Percentiles rank a stretch among this genome's conserved stretches.
These are phyloP conservation scores for Rhynchosporium agropyri DNA, from an alignment of 2,329 filamentous ascomycete species.

Conservation along the genomic window DNA sequence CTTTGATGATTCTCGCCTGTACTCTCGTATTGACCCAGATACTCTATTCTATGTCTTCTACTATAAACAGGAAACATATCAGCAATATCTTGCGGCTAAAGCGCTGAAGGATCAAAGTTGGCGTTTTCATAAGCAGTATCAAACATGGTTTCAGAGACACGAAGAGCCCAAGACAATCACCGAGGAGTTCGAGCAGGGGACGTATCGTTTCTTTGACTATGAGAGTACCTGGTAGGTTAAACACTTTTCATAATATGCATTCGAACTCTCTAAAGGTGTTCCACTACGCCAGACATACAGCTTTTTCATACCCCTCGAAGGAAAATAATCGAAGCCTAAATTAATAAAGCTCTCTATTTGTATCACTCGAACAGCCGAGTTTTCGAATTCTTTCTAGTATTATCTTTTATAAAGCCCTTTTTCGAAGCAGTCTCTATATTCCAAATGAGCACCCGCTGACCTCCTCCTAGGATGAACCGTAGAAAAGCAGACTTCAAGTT, in stretches of 20 bases:
- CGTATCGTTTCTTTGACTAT: constrained; percentile 99
- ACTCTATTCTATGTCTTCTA: constrained; percentile 99
- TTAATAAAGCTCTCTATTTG: no score
- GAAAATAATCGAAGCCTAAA: no score
- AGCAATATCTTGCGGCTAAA: constrained; percentile 94
- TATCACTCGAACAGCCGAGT: no score
- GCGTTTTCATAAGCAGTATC: constrained; percentile 99
- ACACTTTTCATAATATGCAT: constrained; percentile 11
- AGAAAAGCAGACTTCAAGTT: constrained; percentile 98
- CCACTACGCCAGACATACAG: not conserved
- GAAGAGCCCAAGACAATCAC: constrained; percentile 99
- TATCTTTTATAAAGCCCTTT: no score
- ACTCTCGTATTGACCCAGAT: constrained; percentile 88
- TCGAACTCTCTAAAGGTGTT: not conserved
- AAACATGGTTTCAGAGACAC: constrained; percentile 98
- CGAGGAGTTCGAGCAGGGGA: constrained; percentile 97
- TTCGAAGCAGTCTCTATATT: no score
- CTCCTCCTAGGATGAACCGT: constrained; percentile 85
- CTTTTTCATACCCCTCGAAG: not conserved
- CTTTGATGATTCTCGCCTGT: constrained; percentile 88
- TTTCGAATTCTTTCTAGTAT: no score
- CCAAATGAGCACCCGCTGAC: no score
- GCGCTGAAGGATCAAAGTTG: constrained; percentile 98
- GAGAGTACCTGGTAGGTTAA: constrained; percentile 90
- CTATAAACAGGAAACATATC: constrained; percentile 94